Conservation (phyloP, 2,329 filamentous ascomycete genomes). For the Trichoderma brevicompactum region DNA sequence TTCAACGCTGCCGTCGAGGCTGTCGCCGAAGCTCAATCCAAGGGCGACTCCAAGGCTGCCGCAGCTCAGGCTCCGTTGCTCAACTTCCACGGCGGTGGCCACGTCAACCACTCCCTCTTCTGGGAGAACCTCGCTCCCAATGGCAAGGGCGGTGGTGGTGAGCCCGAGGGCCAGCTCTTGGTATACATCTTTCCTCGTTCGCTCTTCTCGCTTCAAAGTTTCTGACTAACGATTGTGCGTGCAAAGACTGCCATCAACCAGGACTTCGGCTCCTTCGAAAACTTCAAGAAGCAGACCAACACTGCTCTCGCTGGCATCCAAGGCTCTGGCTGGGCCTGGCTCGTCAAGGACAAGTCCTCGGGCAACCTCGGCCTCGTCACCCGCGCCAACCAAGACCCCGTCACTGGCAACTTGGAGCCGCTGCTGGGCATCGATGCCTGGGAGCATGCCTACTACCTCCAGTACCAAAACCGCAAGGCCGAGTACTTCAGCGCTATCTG, state of each 20-base stretch:
- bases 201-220: not conserved
- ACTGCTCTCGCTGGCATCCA: constrained; percentile 74
- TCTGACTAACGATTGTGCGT: not conserved
- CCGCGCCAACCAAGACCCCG: constrained; percentile 85
- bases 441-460: constrained; percentile 95
- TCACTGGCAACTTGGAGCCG: constrained; percentile 80
- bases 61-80: constrained; percentile 59
- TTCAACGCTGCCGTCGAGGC: constrained; percentile 82
- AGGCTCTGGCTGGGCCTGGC: constrained; percentile 90
- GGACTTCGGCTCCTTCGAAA: constrained; percentile 69
- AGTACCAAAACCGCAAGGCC: constrained; percentile 96
- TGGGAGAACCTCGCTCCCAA: constrained; percentile 80
- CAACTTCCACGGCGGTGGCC: constrained; percentile 83
- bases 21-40: constrained; percentile 64
- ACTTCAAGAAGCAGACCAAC: constrained; percentile 70
- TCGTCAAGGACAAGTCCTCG: constrained; percentile 71
- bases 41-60: constrained; percentile 61
- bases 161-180: constrained; percentile 65
- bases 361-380: constrained; percentile 68
- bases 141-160: constrained; percentile 64
- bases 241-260: constrained; percentile 60
- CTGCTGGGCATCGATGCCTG: constrained; percentile 90
- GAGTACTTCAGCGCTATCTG: constrained; percentile 94
- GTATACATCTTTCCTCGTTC: constrained; percentile 35
- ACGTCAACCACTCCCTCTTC: constrained; percentile 86